Base-by-base conservation (phyloP, 1,139 yeast genomes). In the Suhomyces terraborum region DNA sequence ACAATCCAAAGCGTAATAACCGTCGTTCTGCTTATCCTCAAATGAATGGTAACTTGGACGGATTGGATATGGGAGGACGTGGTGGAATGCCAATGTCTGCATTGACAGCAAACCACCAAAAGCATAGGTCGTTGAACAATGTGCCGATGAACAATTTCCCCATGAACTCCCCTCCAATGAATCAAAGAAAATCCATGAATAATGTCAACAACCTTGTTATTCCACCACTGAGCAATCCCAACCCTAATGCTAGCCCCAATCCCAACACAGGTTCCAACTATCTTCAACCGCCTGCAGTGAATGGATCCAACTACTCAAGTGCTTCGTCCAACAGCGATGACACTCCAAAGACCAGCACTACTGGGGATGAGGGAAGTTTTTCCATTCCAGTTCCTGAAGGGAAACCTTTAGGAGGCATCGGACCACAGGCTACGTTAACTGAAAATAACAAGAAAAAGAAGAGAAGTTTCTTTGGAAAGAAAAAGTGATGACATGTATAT, bases 61-160 rank as follows among this genome's bases (percentile, higher is more conserved):
- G 72, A 4, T 49, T 71, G 23, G 77, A 73, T 52, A 62, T 70
- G 64, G 77, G 77, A 10, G 77, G 77, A 8, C 62, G 78, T 50
- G 77, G 75, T n/a, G 77, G 77, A 9, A 73, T 72, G 77, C 77
- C 77, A 36, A 58, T 58, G 57, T 55, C 55, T 3, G 54, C 48
- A 5, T 52, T 40, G 8, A 20, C 41, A 13, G 28, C 31, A 27
- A 43, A 37, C 13, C 45, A 40, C 9, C 40, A 32, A 19, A 53
- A 54, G 42, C 56, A 51, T 40, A 46, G 54, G 20, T 47, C 56
- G 3, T 32, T 46, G 47, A 46, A 42, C 27, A 43, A 22, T n/a
- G 12, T 25, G 7, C 35, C 39, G 9, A 34, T 46, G 47, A 45
- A 41, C 28, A 43, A 21, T 9, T 20, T 14, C 6, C 31, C 38